A percentile compares a stretch with the other conserved stretches of the same genome.
phyloP scores from a whole-genome alignment of 164 flowering plant genomes.

The Kingdonia uniflora region DNA sequence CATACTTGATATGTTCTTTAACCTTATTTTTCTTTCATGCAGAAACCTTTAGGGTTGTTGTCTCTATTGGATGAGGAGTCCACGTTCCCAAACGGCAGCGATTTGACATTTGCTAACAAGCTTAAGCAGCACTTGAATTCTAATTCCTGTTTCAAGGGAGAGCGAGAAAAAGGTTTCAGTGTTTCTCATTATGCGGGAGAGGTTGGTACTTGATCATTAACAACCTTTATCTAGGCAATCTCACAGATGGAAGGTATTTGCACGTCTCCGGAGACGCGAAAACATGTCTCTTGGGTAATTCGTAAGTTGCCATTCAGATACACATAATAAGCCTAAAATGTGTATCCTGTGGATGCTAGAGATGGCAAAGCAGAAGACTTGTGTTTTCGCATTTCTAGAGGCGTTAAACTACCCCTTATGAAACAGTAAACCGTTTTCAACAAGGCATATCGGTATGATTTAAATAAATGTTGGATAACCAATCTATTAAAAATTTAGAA shows the following conservation, averaged over 20 bases:
- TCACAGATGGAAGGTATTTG: no score
- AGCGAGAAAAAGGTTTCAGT: constrained; percentile 65
- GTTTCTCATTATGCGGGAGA: constrained; percentile 93
- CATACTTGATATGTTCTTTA: no score
- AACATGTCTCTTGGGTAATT: not conserved
- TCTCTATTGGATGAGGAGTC: constrained; percentile 96
- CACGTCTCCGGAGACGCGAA: not conserved
- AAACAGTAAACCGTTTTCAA: no score
- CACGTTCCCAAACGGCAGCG: constrained; percentile 97
- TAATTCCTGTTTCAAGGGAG: constrained; percentile 75
- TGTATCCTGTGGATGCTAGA: no score
- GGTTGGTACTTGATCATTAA: constrained; percentile 29
- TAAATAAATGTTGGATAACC: no score
- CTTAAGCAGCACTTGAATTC: constrained; percentile 85
- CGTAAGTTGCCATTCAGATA: no score
- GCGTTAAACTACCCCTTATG: no score
- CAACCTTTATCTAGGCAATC: not conserved
- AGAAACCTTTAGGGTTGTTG: constrained; percentile 89
- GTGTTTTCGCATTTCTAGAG: no score
- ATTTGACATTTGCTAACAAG: constrained; percentile 87
- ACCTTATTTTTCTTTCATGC: constrained; percentile 18
- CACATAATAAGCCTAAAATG: no score
- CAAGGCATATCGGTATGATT: no score
- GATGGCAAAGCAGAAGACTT: no score
- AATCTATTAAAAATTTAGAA: no score